phyloP scores from a whole-genome alignment of 2,329 filamentous ascomycete genomes.

The Ophiostoma perfectum region DNA sequence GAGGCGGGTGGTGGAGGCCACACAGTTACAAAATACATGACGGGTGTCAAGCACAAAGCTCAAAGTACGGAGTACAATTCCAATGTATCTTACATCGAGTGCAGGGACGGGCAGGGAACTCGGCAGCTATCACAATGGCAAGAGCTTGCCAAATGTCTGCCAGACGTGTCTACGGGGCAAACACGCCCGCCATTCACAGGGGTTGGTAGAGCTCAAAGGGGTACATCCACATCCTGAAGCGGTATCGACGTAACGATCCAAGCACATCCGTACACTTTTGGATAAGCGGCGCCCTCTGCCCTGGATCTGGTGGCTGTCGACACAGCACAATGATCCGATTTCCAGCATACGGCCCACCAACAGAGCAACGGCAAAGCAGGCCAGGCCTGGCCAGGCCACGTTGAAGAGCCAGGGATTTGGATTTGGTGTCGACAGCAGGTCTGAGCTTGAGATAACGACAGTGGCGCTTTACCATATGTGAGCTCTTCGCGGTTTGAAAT shows the following conservation, averaged over 20 bases:
- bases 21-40: too few relatives aligned
- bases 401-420: neutral
- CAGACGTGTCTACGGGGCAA: neutral
- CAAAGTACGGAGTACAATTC: too few relatives aligned
- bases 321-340: constrained; percentile 8
- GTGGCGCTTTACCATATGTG: neutral
- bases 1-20: too few relatives aligned
- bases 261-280: neutral
- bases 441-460: neutral
- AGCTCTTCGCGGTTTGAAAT: too few relatives aligned
- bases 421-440: neutral
- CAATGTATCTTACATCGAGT: too few relatives aligned
- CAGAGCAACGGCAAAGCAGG: neutral
- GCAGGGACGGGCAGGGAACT: too few relatives aligned
- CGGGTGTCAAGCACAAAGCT: too few relatives aligned
- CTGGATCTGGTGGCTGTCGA: neutral
- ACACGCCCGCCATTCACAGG: neutral
- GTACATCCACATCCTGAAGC: neutral
- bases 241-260: neutral
- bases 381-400: neutral
- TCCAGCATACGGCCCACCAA: neutral
- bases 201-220: neutral
- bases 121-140: too few relatives aligned
- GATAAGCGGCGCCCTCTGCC: constrained; percentile 4
- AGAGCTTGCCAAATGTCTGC: neutral